Evolutionary conservation across 129 eudicot species (phyloP), one percentile per base, ranked within the genome.

Genomic region (Solidago caesia): DNA sequence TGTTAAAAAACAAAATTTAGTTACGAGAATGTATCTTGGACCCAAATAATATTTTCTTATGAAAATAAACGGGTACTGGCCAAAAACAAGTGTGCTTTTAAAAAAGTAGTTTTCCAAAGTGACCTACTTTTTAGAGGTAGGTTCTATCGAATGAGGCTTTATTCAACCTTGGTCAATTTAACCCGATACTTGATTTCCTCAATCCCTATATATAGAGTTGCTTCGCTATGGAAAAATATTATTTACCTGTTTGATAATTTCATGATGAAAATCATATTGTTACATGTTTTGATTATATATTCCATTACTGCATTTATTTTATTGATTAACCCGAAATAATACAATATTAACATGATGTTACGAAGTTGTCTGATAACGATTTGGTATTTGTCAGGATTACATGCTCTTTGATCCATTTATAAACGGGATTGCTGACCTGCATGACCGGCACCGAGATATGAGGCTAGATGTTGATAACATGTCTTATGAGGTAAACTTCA

Each of bases 401-500:
- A 77, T 85, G 87, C 72, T 88, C 29, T 77, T 82, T 53, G 96
- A 88, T 81, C 88, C 95, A 72, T 77, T 82, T 67, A 79, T 86
- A 64, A 83, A 74, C 44, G 92, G 88, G 59, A 74, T 81, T 81
- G 87, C 90, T 41, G 90, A 85, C 80, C 52, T 91, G 87, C 90
- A 86, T 67, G 97, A 91, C 64, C 83, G 97, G 76, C 97, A 91
- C 78, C 83, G 90, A 46, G 96, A 88, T 69, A 81, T 91, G 97
- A 86, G 97, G 82, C 96, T 91, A 49, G 97, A 91, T 83, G 97
- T 91, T 39, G 96, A 91, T 77, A 87, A 86, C 77, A 91, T 88
- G 97, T 91, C 97, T 10, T 91, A 91, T 67, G 97, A 91, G 96
- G 97, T 91, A 81, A 79, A 25, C 43, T 2, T 25, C 21, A 2